Evolutionary conservation across 805 yeast genomes (phyloP).

Genomic region (Ogataea pini): DNA sequence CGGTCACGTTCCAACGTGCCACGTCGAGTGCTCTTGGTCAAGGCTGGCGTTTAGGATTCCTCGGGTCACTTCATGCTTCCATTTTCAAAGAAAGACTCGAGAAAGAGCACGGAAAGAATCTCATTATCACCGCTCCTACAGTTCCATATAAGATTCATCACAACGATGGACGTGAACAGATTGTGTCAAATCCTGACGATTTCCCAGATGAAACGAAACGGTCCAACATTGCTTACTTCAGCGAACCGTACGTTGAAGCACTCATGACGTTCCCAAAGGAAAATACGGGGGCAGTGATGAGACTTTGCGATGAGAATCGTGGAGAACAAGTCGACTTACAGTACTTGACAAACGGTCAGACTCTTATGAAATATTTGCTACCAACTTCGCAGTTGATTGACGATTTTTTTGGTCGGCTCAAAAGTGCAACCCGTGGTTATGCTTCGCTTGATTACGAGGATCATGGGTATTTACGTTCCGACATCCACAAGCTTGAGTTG

Average conservation of each 20-base stretch:
- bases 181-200: constrained; percentile 88
- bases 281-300: constrained; percentile 82
- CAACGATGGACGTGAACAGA: constrained; percentile 60
- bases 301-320: constrained; percentile 79
- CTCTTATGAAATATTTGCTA: constrained; percentile 70
- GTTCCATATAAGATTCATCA: constrained; percentile 86
- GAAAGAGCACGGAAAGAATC: constrained; percentile 89
- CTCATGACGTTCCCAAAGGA: constrained; percentile 90
- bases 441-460: constrained; percentile 96
- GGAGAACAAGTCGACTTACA: constrained; percentile 81
- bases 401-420: constrained; percentile 91
- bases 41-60: constrained; percentile 96
- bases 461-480: constrained; percentile 78
- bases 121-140: constrained; percentile 92
- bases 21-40: constrained; percentile 94
- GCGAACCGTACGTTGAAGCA: constrained; percentile 89
- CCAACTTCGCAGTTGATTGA: constrained; percentile 92
- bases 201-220: constrained; percentile 67
- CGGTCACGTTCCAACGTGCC: constrained; percentile 86
- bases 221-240: constrained; percentile 48
- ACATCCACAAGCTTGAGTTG: constrained; percentile 83
- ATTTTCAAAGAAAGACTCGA: constrained; percentile 91
- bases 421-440: constrained; percentile 87
- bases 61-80: constrained; percentile 93
- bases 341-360: constrained; percentile 78